Evolutionary conservation across 1,284 basidiomycete species (phyloP).

Genomic region (Lentinula novae-zelandiae): DNA sequence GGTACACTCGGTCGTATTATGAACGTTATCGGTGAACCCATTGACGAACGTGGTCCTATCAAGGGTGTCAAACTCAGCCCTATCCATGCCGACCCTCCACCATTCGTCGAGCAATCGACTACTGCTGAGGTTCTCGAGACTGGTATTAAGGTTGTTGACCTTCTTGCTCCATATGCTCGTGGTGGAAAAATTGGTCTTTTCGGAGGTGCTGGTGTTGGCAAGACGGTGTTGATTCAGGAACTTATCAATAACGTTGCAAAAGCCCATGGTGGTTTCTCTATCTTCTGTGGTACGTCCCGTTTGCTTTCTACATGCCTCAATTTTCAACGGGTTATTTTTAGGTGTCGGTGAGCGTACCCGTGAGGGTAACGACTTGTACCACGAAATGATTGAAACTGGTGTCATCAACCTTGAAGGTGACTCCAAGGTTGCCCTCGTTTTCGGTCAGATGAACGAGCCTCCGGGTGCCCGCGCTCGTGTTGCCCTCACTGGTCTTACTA

Average conservation of each 20-base stretch:
- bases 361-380: slow-evolving; percentile 99
- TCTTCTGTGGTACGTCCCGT: slow-evolving; percentile 86
- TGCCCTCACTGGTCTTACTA: slow-evolving; percentile 96
- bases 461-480: slow-evolving; percentile 99
- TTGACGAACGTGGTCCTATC: slow-evolving; percentile 99
- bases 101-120: slow-evolving; percentile 98
- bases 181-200: slow-evolving; percentile 99
- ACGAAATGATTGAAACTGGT: slow-evolving; percentile 99
- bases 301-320: slow-evolving; percentile 3
- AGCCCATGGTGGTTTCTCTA: slow-evolving; percentile 99
- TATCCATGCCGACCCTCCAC: slow-evolving; percentile 95
- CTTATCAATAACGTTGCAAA: slow-evolving; percentile 99
- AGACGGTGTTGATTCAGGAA: slow-evolving; percentile 98
- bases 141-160: slow-evolving; percentile 99
- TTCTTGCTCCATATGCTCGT: slow-evolving; percentile 98
- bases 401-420: slow-evolving; percentile 99
- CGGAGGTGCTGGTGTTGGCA: slow-evolving; percentile 99
- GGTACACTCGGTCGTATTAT: slow-evolving; percentile 97
- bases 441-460: slow-evolving; percentile 99
- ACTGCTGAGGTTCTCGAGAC: slow-evolving; percentile 98
- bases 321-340: slow-evolving; percentile 24
- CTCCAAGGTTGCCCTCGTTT: slow-evolving; percentile 99
- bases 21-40: slow-evolving; percentile 99
- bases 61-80: slow-evolving; percentile 88
- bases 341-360: slow-evolving; percentile 99